Evolutionary conservation across 345 rosid genomes (phyloP).

Genomic region (Eutrema yunnanense): DNA sequence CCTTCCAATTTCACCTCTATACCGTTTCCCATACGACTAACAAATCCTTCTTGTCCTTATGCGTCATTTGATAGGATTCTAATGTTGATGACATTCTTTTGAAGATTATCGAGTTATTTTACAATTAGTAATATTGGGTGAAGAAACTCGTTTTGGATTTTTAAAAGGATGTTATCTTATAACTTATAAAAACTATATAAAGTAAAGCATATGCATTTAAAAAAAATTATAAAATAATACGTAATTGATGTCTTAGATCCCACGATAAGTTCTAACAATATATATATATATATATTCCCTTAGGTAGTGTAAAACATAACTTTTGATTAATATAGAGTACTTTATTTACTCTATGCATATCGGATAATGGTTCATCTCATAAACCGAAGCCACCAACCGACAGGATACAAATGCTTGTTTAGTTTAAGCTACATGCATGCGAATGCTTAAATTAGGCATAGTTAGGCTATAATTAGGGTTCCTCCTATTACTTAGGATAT

Average conservation of each 20-base stretch:
- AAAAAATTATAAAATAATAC: background rate
- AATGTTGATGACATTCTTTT: background rate
- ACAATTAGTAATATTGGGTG: background rate
- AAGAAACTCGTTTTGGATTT: background rate
- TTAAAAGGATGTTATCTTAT: background rate
- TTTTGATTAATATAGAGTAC: background rate
- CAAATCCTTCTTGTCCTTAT: background rate
- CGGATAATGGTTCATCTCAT: constrained; percentile 19
- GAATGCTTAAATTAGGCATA: background rate
- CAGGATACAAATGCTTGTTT: constrained; percentile 9
- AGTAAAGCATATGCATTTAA: background rate
- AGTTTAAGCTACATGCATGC: constrained; percentile 15
- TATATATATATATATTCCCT: background rate
- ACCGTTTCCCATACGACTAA: too few species aligned
- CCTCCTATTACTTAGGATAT: constrained; percentile 25
- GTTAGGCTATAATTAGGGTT: background rate
- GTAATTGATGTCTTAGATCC: constrained; percentile 1
- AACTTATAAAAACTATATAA: background rate
- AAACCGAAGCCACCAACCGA: constrained; percentile 11
- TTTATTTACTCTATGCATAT: constrained; percentile 5
- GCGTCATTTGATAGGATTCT: background rate
- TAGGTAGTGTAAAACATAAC: background rate
- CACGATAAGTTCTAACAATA: background rate
- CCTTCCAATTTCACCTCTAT: too few species aligned
- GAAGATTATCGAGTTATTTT: background rate